These are phyloP conservation scores for Miscanthus lutarioriparius DNA, from an alignment of 176 grass and related monocot genomes.

Conservation along the genomic window DNA sequence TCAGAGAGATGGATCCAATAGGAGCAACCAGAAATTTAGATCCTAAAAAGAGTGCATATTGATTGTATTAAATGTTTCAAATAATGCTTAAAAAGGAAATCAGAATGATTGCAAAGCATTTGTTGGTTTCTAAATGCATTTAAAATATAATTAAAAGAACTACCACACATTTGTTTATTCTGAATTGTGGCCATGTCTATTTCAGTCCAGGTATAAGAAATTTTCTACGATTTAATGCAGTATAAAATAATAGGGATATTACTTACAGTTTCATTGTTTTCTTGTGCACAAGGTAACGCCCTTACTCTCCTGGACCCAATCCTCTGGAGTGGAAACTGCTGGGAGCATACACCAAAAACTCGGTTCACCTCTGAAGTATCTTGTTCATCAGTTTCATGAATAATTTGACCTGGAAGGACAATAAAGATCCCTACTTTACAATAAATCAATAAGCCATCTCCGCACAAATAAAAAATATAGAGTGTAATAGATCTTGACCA, in stretches of 20 bases:
- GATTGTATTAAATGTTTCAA: too few species aligned
- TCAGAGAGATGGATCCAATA: too few species aligned
- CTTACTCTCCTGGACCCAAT: conserved; percentile 5
- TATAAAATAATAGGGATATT: neutral
- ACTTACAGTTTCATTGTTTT: conserved; percentile 34
- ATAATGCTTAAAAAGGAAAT: too few species aligned
- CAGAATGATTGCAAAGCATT: too few species aligned
- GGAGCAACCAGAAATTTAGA: too few species aligned
- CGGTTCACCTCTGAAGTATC: neutral
- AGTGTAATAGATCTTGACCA: conserved; percentile 5
- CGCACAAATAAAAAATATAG: neutral
- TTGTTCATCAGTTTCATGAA: neutral
- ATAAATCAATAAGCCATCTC: too few species aligned
- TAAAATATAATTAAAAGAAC: neutral
- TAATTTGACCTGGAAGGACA: neutral
- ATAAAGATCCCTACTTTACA: neutral
- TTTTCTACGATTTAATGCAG: neutral
- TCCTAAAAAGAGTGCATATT: too few species aligned
- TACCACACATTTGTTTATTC: neutral
- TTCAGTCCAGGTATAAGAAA: neutral
- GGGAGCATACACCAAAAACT: neutral
- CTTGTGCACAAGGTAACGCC: neutral
- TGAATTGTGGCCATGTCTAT: neutral
- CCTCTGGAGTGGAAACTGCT: neutral
- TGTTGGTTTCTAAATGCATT: neutral